Evolutionary conservation across 306 rosid species (phyloP), one percentile per base, ranked within the genome.

Genomic region (Cicer bijugum): DNA sequence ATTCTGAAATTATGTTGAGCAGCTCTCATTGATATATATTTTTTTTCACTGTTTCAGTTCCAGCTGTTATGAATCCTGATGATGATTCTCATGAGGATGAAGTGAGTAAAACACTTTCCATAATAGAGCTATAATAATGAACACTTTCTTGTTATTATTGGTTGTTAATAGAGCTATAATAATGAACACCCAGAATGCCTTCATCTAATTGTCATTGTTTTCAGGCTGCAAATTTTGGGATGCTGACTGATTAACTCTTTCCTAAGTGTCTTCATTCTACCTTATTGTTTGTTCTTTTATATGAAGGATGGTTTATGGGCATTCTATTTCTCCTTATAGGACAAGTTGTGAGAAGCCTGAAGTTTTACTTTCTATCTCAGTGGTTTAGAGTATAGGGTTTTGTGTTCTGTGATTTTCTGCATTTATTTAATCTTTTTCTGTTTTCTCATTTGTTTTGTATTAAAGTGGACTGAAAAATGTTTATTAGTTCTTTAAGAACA

Each of bases 21-120:
- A 19, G 7, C 35, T 28, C 33, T 23, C 33, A 23, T 23, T 23
- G 33, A 19, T 17, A 17, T 20, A 15, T 52, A 14, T 16, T 9
- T 56, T 14, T 56, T 56, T 56, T 9, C n/a, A 56, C 3, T 56
- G 8, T 56, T 56, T 56, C 38, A 20, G 35, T 17, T 9, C 35
- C 35, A 28, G 35, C 35, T 28, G 35, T 66, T 80, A 23, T 23
- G 4, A 23, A 23, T 23, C 3, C 33, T 2, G 84, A 74, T 20
- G 78, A 69, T 0, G 76, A 63, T 47, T 78, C 90, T 4, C 84
- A 75, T 8, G 83, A 81, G 43, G 84, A 77, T 15, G 84, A 84
- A 15, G 92, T 87, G 74, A 80, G 88, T 74, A 40, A 40, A 2
- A 51, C 20, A 8, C 12, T 12, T 48, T 46, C 11, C 44, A 23